Base-by-base conservation (phyloP, 176 grass and related monocot genomes). In the Oryza meyeriana region DNA sequence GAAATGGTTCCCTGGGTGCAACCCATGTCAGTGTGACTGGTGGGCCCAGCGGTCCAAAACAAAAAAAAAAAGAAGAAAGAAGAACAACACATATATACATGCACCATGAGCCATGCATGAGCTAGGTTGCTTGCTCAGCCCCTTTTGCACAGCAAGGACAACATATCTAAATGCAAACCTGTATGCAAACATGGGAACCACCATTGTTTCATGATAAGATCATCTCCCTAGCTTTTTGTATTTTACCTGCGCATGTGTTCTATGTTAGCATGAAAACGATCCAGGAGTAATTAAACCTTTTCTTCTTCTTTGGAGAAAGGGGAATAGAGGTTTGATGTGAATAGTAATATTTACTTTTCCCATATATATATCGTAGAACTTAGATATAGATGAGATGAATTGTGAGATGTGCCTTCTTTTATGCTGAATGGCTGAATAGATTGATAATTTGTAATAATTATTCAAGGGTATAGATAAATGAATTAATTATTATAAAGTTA, bases 1-100 rank as follows among this genome's bases (percentile, higher is more conserved):
- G 41, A 70, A 89, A 89, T 41, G 81, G 81, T 63, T 50, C 86
- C 72, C 69, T 83, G 87, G 66, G 62, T 17, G 69, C 86, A 39
- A 65, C 81, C 75, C 81, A 84, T 88, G 87, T 75, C 81, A 79
- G 87, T 25, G 76, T 31, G 77, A n/a, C 61, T 28, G 9, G n/a
- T 74, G 81, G 87, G 62, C 69, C 75, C 81, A 57, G 1, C 50
- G 36, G 47, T 75, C 87, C 47, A n/a, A 75, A 88, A 10, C 35
- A 28, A 59, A 65, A 70, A 22, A 24, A 17, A 58, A 39, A 20
- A n/a, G n/a, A n/a, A n/a, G n/a, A n/a, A n/a, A n/a, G n/a, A n/a
- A n/a, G n/a, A n/a, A n/a, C n/a, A 69, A 79, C 41, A 57, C 9
- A 44, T 1, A 44, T 44, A 6, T 48, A 48, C 16, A 48, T 16